These are phyloP conservation scores for Pythium pyrilobum DNA, from an alignment of 352 stramenopile genomes.

Conservation along the genomic window DNA sequence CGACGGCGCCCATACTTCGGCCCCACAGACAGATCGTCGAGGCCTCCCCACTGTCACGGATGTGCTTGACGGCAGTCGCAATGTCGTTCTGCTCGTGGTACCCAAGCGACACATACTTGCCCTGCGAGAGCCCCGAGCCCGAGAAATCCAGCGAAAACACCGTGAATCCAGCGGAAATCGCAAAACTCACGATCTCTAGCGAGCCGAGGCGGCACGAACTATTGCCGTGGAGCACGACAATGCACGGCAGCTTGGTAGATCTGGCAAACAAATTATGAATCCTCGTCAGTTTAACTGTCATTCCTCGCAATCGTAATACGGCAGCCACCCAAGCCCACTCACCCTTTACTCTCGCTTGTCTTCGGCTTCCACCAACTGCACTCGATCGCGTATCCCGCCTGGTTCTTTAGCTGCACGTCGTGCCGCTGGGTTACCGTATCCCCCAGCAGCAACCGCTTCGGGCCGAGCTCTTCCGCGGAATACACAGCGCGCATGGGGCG, in stretches of 20 bases:
- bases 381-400: conserved; percentile 65
- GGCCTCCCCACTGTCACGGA: conserved; percentile 38
- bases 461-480: conserved; percentile 51
- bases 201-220: conserved; percentile 71
- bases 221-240: conserved; percentile 80
- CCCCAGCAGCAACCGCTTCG: conserved; percentile 46
- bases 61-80: conserved; percentile 60
- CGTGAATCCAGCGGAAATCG: conserved; percentile 68
- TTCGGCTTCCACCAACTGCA: conserved; percentile 85
- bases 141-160: conserved; percentile 81
- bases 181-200: conserved; percentile 75
- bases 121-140: conserved; percentile 65
- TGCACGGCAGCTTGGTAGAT: conserved; percentile 55
- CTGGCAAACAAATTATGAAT: not conserved
- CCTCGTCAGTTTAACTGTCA: too few relatives aligned
- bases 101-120: conserved; percentile 81
- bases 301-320: too few relatives aligned
- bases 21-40: conserved; percentile 75
- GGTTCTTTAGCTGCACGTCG: conserved; percentile 74
- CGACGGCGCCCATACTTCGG: conserved; percentile 77
- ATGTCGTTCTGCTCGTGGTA: conserved; percentile 78
- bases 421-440: conserved; percentile 56
- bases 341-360: conserved; percentile 19
- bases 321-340: too few relatives aligned
- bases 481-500: conserved; percentile 66